These are phyloP conservation scores for Gossypium davidsonii DNA, from an alignment of 441 rosid species.

Conservation along the genomic window DNA sequence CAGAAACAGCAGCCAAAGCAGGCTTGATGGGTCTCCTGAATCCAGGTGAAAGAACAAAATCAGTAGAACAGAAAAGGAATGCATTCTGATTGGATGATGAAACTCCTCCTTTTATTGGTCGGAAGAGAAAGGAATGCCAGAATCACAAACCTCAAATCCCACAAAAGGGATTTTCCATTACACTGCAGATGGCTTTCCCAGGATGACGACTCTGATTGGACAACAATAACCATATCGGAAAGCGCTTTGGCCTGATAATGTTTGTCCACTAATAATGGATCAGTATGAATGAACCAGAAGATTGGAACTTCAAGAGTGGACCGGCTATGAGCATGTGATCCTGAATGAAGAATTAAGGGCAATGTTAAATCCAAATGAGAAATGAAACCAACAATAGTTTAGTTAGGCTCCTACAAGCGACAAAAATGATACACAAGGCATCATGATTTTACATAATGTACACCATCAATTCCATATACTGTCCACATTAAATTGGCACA, in stretches of 20 bases:
- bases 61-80: background rate
- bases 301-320: conserved; percentile 93
- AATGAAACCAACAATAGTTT: background rate
- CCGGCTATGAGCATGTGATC: conserved; percentile 86
- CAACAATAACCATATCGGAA: conserved; percentile 87
- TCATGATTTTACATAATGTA: background rate
- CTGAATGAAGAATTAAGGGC: conserved; percentile 38
- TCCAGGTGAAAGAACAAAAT: conserved; percentile 1
- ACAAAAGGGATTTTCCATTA: conserved; percentile 83
- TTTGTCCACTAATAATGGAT: conserved; percentile 84
- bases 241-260: conserved; percentile 96
- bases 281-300: conserved; percentile 91
- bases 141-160: conserved; percentile 76
- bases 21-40: conserved; percentile 87
- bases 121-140: background rate
- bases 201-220: conserved; percentile 89
- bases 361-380: conserved; percentile 15
- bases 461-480: background rate
- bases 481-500: background rate
- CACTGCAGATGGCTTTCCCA: conserved; percentile 99
- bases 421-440: background rate
- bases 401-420: background rate
- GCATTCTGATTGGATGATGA: background rate
- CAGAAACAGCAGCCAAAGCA: conserved; percentile 86
- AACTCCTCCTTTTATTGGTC: background rate